Percentiles rank a stretch among this genome's conserved stretches.
Evolutionary conservation across 768 basidiomycete species (phyloP).

Genomic region (Pisolithus microcarpus): DNA sequence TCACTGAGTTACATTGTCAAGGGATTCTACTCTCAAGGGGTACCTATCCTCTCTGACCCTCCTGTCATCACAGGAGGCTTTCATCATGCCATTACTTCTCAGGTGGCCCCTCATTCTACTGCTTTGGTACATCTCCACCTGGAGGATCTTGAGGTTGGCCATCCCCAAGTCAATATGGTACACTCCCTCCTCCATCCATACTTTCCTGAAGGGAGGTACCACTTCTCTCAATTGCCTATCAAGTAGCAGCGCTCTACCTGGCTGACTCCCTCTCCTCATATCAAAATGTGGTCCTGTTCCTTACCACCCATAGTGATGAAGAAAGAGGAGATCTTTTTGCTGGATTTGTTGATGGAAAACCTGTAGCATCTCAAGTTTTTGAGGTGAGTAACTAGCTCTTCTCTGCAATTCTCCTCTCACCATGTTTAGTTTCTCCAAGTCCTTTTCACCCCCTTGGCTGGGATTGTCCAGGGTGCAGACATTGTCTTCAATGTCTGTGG

Average conservation of each 20-base stretch:
- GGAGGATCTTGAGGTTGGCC: not conserved
- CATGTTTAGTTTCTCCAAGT: not conserved
- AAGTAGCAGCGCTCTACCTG: not conserved
- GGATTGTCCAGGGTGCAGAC: not conserved
- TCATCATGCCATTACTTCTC: not conserved
- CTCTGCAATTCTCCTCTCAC: not conserved
- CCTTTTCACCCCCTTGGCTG: not conserved
- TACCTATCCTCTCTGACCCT: not conserved
- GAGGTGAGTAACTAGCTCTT: not conserved
- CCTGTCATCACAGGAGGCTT: not conserved
- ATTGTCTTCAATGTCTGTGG: not conserved
- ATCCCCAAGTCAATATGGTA: not conserved
- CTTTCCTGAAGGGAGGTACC: not conserved
- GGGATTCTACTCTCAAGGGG: not conserved
- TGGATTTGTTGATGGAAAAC: not conserved
- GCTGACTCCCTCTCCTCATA: not conserved
- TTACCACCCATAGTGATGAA: not conserved
- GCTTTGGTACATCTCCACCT: not conserved
- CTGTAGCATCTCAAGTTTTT: not conserved
- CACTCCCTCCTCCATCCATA: not conserved
- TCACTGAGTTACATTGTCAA: not conserved
- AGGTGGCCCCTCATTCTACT: not conserved
- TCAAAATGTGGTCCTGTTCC: not conserved
- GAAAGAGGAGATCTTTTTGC: not conserved
- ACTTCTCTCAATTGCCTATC: not conserved